Evolutionary conservation across 495 filamentous ascomycete genomes (phyloP).

Genomic region (Aspergillus egyptiacus): DNA sequence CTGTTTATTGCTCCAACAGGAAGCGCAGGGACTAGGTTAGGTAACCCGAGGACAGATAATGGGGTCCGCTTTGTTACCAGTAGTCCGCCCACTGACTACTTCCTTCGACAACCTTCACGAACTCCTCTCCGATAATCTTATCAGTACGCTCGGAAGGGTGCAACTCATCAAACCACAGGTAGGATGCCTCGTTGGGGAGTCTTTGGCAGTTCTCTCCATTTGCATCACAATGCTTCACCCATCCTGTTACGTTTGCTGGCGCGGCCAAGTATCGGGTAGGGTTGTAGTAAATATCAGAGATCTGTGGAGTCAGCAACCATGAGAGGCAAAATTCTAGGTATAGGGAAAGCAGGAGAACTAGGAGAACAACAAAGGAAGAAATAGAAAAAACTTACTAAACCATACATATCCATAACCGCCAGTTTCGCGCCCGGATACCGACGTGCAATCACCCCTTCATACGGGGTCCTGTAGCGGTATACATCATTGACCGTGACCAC

Average conservation of each 20-base stretch:
- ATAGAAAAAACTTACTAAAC: constrained; percentile 35
- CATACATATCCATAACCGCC: constrained; percentile 59
- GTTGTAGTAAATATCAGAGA: constrained; percentile 57
- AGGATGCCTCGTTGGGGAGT: constrained; percentile 32
- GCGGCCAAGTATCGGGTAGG: constrained; percentile 51
- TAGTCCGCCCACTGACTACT: constrained; percentile 54
- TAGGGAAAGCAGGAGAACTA: neutral
- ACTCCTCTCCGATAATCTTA: constrained; percentile 50
- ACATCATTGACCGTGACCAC: constrained; percentile 55
- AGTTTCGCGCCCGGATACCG: constrained; percentile 56
- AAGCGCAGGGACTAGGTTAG: neutral
- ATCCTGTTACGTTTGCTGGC: constrained; percentile 59
- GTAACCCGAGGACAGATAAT: no score
- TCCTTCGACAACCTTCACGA: constrained; percentile 54
- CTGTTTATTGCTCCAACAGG: no score
- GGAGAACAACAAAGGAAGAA: neutral
- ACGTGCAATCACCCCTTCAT: constrained; percentile 43
- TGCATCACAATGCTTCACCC: constrained; percentile 46
- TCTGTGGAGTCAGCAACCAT: constrained; percentile 19
- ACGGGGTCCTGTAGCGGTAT: constrained; percentile 55
- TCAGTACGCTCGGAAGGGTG: constrained; percentile 59
- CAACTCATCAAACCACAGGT: constrained; percentile 56
- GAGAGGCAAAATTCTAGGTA: neutral
- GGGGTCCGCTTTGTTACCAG: constrained; percentile 22
- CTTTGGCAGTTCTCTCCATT: constrained; percentile 28